Evolutionary conservation across 441 rosid genomes (phyloP).

Genomic region (Adansonia madagascariensis): DNA sequence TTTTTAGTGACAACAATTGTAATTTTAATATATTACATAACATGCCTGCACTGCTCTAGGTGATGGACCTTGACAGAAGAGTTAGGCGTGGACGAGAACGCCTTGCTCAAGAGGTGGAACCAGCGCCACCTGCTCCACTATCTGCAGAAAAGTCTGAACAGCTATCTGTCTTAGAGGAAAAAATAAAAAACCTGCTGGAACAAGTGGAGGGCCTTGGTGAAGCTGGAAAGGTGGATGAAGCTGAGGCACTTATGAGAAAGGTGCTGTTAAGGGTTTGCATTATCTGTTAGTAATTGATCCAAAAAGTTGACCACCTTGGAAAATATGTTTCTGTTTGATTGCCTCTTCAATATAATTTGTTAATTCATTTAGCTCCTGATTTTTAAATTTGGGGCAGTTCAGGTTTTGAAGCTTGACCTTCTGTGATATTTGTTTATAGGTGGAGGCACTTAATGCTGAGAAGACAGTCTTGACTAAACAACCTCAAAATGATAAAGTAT

Average conservation of each 20-base stretch:
- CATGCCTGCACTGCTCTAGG: conserved; percentile 45
- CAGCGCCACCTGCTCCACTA: conserved; percentile 68
- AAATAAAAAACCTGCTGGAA: conserved; percentile 84
- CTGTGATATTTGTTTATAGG: conserved; percentile 47
- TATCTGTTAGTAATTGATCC: background rate
- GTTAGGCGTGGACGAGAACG: conserved; percentile 98
- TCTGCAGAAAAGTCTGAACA: conserved; percentile 87
- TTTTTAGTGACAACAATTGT: background rate
- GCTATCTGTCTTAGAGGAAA: conserved; percentile 83
- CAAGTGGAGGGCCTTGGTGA: conserved; percentile 98
- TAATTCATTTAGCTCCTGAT: background rate
- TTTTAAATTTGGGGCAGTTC: conserved; percentile 11
- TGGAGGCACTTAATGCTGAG: conserved; percentile 80
- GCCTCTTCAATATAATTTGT: background rate
- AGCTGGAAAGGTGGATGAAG: conserved; percentile 98
- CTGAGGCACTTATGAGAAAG: conserved; percentile 99
- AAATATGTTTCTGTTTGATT: background rate
- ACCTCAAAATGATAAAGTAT: conserved; percentile 68
- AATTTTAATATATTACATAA: background rate
- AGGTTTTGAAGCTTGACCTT: conserved; percentile 14
- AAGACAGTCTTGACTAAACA: conserved; percentile 70
- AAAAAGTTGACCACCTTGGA: background rate
- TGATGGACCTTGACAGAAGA: conserved; percentile 92
- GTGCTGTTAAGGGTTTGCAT: conserved; percentile 39
- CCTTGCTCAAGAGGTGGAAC: conserved; percentile 86